Evolutionary conservation across 805 yeast species (phyloP).

Genomic region (Kodamaea kaohsiungensis): DNA sequence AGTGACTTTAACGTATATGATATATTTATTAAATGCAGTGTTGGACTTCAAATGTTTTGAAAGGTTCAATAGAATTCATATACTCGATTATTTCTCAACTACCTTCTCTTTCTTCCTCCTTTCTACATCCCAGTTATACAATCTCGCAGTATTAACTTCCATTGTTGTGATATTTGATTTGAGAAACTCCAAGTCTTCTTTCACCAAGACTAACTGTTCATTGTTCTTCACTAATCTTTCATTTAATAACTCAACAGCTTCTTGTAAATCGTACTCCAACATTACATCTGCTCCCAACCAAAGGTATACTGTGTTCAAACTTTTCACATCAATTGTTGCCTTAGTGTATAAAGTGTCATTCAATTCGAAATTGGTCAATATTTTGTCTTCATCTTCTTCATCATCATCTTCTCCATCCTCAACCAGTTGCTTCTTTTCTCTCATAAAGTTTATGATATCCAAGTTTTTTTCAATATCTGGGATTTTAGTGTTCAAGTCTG

Average conservation of each 20-base stretch:
- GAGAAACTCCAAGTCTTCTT: constrained; percentile 81
- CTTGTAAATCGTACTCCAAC: constrained; percentile 90
- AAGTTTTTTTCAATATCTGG: constrained; percentile 93
- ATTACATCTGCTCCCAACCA: constrained; percentile 99
- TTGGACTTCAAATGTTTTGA: background rate
- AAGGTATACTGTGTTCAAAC: constrained; percentile 61
- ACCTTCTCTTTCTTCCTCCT: constrained; percentile 51
- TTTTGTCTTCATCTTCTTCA: constrained; percentile 17
- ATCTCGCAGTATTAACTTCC: constrained; percentile 96
- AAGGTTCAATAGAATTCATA: background rate
- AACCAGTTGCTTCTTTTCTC: constrained; percentile 43
- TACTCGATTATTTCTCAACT: background rate
- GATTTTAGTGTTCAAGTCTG: constrained; percentile 63
- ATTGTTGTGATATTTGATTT: constrained; percentile 92
- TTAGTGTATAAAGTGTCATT: constrained; percentile 90
- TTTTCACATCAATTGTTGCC: constrained; percentile 67
- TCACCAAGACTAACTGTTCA: constrained; percentile 57
- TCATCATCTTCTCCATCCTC: constrained; percentile 31
- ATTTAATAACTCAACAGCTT: constrained; percentile 72
- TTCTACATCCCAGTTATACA: constrained; percentile 86
- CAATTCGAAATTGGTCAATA: constrained; percentile 79
- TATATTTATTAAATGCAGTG: background rate
- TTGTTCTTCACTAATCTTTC: constrained; percentile 65
- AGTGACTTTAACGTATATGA: too few relatives aligned
- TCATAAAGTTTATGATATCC: constrained; percentile 64